A percentile compares a stretch with the other conserved stretches of the same genome.
Evolutionary conservation across 495 filamentous ascomycete genomes (phyloP).

Genomic region (Penicillium coffeae): DNA sequence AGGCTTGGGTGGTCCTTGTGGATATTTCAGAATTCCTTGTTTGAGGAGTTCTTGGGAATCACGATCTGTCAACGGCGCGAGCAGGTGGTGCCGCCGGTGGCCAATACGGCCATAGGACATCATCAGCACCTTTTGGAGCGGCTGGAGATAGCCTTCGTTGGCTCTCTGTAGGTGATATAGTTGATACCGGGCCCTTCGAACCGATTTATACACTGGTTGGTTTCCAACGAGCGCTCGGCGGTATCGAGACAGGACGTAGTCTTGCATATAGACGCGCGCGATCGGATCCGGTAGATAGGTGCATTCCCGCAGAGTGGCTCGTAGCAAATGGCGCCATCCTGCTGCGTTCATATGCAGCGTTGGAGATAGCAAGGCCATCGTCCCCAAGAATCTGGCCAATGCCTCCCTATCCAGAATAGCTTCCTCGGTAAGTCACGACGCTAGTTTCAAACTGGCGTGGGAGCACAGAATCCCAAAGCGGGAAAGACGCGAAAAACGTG

Average conservation of each 20-base stretch:
- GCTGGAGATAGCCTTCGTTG: slow-evolving; percentile 58
- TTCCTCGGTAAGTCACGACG: slow-evolving; percentile 1
- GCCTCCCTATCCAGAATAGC: no score
- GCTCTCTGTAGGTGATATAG: slow-evolving; percentile 50
- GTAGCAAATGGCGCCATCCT: slow-evolving; percentile 61
- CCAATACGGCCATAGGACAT: slow-evolving; percentile 73
- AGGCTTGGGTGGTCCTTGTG: not conserved
- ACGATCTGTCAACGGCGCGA: slow-evolving; percentile 43
- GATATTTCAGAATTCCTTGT: not conserved
- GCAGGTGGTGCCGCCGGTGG: slow-evolving; percentile 59
- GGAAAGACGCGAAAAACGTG: slow-evolving; percentile 30
- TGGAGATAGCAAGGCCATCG: not conserved
- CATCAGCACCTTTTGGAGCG: slow-evolving; percentile 61
- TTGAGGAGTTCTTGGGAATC: slow-evolving; percentile 26
- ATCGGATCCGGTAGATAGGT: slow-evolving; percentile 77
- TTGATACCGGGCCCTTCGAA: slow-evolving; percentile 19
- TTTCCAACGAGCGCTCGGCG: slow-evolving; percentile 24
- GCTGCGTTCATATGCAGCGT: not conserved
- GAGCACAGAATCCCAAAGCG: slow-evolving; percentile 13
- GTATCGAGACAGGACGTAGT: slow-evolving; percentile 57
- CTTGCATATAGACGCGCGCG: slow-evolving; percentile 57
- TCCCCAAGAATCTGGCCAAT: not conserved
- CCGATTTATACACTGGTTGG: slow-evolving; percentile 10
- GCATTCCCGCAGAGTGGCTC: slow-evolving; percentile 77
- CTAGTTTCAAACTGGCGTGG: not conserved